Conservation (phyloP, 2,329 filamentous ascomycete species). For the Aureobasidium sp. region DNA sequence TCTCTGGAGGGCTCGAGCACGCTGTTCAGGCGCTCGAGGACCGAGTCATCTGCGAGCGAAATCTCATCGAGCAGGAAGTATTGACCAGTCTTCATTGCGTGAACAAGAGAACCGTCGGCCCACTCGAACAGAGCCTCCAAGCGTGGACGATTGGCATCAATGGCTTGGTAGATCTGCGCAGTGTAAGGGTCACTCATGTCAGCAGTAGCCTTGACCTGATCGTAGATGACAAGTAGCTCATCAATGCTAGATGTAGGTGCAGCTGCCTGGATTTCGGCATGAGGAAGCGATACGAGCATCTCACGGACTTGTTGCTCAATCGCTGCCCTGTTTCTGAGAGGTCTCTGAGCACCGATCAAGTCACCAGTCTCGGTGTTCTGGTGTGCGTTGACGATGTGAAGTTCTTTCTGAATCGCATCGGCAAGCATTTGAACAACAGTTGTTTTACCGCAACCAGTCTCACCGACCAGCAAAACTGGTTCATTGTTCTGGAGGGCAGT, state of each 20-base stretch:
- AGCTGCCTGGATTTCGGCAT: constrained; percentile 17
- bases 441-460: constrained; percentile 97
- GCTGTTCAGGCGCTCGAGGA: constrained; percentile 91
- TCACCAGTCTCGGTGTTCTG: constrained; percentile 98
- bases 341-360: constrained; percentile 88
- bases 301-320: constrained; percentile 57
- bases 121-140: constrained; percentile 89
- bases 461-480: constrained; percentile 86
- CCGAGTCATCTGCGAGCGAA: constrained; percentile 93
- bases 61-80: constrained; percentile 97
- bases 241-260: constrained; percentile 36
- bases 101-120: constrained; percentile 86
- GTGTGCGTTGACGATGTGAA: constrained; percentile 93
- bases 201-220: constrained; percentile 34
- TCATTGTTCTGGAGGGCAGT: constrained; percentile 83
- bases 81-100: constrained; percentile 82
- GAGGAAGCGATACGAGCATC: constrained; percentile 44
- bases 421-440: constrained; percentile 91
- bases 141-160: constrained; percentile 47
- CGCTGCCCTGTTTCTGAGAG: constrained; percentile 73
- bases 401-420: constrained; percentile 63
- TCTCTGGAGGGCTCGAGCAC: constrained; percentile 84
- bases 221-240: constrained; percentile 52
- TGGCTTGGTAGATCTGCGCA: constrained; percentile 20
- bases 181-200: constrained; percentile 8